These are phyloP conservation scores for Asterella californica DNA, from an alignment of 225 moss, liverwort and hornwort species.

Conservation along the genomic window DNA sequence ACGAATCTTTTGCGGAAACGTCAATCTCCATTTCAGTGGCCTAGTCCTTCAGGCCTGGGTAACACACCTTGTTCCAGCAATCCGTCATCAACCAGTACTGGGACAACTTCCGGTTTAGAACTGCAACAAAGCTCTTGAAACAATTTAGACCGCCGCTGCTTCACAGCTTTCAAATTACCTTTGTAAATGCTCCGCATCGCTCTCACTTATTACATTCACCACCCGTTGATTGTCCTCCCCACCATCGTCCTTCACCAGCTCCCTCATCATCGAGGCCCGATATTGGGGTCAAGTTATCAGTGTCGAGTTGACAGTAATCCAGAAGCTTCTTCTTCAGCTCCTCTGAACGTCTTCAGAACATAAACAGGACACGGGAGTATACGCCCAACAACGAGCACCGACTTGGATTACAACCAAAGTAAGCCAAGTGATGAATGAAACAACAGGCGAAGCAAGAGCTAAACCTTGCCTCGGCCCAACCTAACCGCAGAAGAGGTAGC, in stretches of 20 bases:
- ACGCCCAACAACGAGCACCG: background rate
- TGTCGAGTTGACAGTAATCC: constrained; percentile 58
- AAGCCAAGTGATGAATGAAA: background rate
- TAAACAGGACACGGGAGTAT: background rate
- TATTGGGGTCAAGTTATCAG: constrained; percentile 46
- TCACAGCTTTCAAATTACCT: constrained; percentile 27
- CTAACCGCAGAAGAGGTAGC: constrained; percentile 68
- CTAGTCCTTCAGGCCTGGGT: constrained; percentile 11
- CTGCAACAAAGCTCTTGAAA: constrained; percentile 58
- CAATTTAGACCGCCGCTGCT: constrained; percentile 48
- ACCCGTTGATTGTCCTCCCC: constrained; percentile 5
- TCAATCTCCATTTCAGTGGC: background rate
- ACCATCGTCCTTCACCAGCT: constrained; percentile 30
- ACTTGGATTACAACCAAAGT: too few species aligned
- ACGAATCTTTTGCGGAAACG: background rate
- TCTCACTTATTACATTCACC: background rate
- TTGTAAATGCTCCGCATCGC: background rate
- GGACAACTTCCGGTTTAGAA: constrained; percentile 57
- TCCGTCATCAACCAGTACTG: constrained; percentile 54
- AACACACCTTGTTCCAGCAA: constrained; percentile 55
- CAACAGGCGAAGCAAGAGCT: background rate
- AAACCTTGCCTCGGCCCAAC: constrained; percentile 25
- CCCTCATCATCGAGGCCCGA: background rate
- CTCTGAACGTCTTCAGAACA: constrained; percentile 32
- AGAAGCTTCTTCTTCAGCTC: constrained; percentile 65